Evolutionary conservation across 179 eudicot genomes (phyloP).

Genomic region (Monotropa hypopitys): DNA sequence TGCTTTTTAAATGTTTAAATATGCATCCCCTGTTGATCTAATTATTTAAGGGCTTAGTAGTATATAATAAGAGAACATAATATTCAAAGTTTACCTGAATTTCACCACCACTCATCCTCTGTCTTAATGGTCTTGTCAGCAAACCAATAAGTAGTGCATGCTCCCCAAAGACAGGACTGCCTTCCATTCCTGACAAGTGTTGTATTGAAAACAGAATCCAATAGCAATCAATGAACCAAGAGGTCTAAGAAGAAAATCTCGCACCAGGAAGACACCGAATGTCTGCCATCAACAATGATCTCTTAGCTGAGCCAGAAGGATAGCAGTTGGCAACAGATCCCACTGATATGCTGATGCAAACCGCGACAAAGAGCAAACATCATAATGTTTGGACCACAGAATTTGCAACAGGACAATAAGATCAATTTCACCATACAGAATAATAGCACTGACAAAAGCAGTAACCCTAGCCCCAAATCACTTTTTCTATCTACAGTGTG

Average conservation of each 20-base stretch:
- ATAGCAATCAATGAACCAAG: slow-evolving; percentile 1
- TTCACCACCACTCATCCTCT: slow-evolving; percentile 73
- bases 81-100: slow-evolving; percentile 51
- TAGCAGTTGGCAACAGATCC: slow-evolving; percentile 78
- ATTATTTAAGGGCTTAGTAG: not conserved
- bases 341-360: slow-evolving; percentile 49
- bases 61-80: not conserved
- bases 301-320: slow-evolving; percentile 38
- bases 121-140: slow-evolving; percentile 69
- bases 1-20: not conserved
- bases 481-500: not conserved
- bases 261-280: slow-evolving; percentile 95
- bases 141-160: slow-evolving; percentile 55
- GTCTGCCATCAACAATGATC: slow-evolving; percentile 83
- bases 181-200: slow-evolving; percentile 76
- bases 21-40: not conserved
- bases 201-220: slow-evolving; percentile 8
- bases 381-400: not conserved
- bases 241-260: not conserved
- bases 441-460: not conserved
- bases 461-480: not conserved
- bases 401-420: not conserved
- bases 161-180: slow-evolving; percentile 71
- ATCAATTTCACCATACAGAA: not conserved
- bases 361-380: slow-evolving; percentile 6